These are phyloP conservation scores for Ustilago trichophora DNA, from an alignment of 1,284 basidiomycete genomes.

Conservation along the genomic window DNA sequence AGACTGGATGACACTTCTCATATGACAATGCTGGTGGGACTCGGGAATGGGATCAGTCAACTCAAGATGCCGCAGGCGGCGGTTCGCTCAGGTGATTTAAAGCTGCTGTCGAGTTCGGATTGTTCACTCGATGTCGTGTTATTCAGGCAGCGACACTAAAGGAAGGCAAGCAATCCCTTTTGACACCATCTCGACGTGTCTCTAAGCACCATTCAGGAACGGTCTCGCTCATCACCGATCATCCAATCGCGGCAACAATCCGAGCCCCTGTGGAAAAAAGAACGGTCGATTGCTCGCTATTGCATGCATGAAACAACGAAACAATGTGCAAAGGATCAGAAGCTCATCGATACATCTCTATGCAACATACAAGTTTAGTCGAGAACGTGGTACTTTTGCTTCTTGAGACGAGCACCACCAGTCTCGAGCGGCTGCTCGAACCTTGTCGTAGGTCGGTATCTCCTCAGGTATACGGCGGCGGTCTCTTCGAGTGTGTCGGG, in stretches of 20 bases:
- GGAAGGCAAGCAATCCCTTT: too few species aligned
- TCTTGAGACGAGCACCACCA: constrained; percentile 50
- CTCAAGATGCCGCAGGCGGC: too few species aligned
- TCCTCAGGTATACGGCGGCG: constrained; percentile 88
- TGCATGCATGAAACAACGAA: not conserved
- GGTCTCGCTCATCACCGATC: too few species aligned
- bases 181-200: not conserved
- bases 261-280: not conserved
- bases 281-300: constrained; percentile 10
- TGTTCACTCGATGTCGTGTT: too few species aligned
- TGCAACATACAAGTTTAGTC: constrained; percentile 13
- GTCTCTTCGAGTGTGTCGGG: constrained; percentile 88
- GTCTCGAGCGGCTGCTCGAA: constrained; percentile 69
- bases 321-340: not conserved
- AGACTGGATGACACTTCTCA: too few species aligned
- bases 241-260: too few species aligned
- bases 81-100: too few species aligned
- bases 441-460: constrained; percentile 78
- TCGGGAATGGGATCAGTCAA: too few species aligned
- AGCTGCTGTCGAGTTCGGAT: too few species aligned
- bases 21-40: too few species aligned
- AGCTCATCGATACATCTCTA: constrained; percentile 1
- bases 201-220: not conserved
- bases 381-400: constrained; percentile 51
- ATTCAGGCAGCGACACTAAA: too few species aligned